Evolutionary conservation across 805 yeast species (phyloP), one percentile per base, ranked within the genome.

Genomic region (Yueomyces sinensis): DNA sequence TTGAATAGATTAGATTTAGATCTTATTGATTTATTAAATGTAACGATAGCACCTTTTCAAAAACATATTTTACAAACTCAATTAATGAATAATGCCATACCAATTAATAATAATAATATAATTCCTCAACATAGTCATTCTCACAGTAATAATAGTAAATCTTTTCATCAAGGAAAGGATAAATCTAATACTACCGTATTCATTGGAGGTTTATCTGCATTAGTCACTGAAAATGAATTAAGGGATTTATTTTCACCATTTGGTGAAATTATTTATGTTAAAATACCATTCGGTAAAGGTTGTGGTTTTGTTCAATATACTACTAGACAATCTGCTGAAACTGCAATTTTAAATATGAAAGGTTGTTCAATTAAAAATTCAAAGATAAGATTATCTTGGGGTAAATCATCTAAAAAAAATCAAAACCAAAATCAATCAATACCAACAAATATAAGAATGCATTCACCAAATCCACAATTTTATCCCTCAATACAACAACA

Each of bases 341-440:
- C 72, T 29, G 84, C 93, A 5, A 78, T 81, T 36, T 69, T 73
- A 29, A 76, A 78, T 3, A 74, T 81, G 81, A 84, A 81, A 54
- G 93, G 93, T 2, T 80, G 73, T 49, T 63, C 74, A 17, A 72
- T 81, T 40, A 79, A 77, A n/a, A 87, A 86, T 3, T 70, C 75
- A 35, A 65, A 87, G 39, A 74, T 81, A 17, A 59, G 87, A 41
- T 58, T 81, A 33, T 72, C 82, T 33, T 81, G 91, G 91, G 89
- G 89, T 32, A 65, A 81, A 46, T 18, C 42, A 5, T 34, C 35
- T 24, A 37, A 41, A 13, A 38, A n/a, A n/a, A n/a, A n/a, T n/a
- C n/a, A n/a, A n/a, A n/a, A n/a, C n/a, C n/a, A n/a, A n/a, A n/a
- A n/a, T n/a, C n/a, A n/a, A n/a, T n/a, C n/a, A n/a, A n/a, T n/a